phyloP scores from a whole-genome alignment of 1,284 basidiomycete species.

The Phellinidium pouzarii region DNA sequence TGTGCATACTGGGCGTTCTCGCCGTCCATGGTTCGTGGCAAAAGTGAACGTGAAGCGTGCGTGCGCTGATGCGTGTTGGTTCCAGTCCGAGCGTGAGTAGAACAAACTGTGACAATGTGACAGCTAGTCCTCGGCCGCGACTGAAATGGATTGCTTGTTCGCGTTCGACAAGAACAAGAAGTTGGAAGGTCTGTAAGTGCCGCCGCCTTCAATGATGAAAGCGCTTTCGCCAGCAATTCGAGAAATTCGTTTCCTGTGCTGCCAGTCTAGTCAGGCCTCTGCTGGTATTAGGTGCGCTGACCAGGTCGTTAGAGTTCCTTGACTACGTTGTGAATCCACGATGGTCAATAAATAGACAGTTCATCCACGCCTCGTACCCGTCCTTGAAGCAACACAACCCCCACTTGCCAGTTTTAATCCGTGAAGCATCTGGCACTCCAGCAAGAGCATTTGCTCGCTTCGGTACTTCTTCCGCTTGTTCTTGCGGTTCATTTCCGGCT shows the following conservation, averaged over 20 bases:
- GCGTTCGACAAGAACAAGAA: conserved; percentile 7
- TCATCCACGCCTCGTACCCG: conserved; percentile 77
- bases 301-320: not conserved
- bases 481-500: conserved; percentile 3
- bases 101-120: not conserved
- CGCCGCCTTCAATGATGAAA: conserved; percentile 65
- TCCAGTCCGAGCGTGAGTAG: not conserved
- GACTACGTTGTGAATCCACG: conserved; percentile 1
- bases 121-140: not conserved
- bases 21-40: conserved; percentile 13
- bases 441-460: conserved; percentile 87
- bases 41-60: conserved; percentile 8
- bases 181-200: too few species aligned
- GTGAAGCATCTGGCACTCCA: conserved; percentile 85
- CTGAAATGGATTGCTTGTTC: too few species aligned
- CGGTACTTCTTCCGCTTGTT: conserved; percentile 47
- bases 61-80: conserved; percentile 8
- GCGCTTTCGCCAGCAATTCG: conserved; percentile 77
- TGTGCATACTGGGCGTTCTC: conserved; percentile 60
- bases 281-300: conserved; percentile 71
- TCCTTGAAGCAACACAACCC: conserved; percentile 85
- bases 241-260: conserved; percentile 83
- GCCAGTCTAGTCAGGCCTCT: conserved; percentile 73
- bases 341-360: conserved; percentile 65
- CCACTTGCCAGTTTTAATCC: conserved; percentile 82